Conservation (phyloP, 2,329 filamentous ascomycete genomes). For the Paramyrothecium roridum region DNA sequence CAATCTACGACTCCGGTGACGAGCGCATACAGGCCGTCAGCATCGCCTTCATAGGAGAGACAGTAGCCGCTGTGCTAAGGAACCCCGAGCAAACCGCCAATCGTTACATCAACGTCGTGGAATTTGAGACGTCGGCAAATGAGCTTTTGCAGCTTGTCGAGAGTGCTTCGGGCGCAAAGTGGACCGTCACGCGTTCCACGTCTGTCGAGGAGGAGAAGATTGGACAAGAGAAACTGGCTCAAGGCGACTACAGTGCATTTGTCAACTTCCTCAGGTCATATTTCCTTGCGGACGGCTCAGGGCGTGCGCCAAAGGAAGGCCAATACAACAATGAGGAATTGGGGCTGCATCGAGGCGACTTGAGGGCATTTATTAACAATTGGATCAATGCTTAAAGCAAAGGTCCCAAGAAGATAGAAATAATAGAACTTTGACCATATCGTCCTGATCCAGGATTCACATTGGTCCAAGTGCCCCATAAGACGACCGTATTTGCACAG, state of each 20-base stretch:
- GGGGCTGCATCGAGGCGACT: conserved; percentile 3
- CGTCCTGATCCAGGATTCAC: too few relatives aligned
- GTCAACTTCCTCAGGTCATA: conserved; percentile 3
- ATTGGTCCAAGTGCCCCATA: too few relatives aligned
- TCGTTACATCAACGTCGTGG: conserved; percentile 54
- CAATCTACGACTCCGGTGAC: conserved; percentile 55
- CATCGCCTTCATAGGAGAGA: conserved; percentile 46
- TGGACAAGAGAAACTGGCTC: conserved; percentile 37
- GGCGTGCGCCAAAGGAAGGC: neutral
- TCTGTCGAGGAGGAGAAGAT: conserved; percentile 30
- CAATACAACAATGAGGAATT: conserved; percentile 3
- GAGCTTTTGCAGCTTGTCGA: conserved; percentile 53
- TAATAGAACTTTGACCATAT: too few relatives aligned
- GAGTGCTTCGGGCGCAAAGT: conserved; percentile 47
- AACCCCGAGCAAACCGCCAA: conserved; percentile 51
- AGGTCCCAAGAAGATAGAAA: too few relatives aligned
- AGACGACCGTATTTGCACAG: too few relatives aligned
- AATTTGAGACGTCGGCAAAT: conserved; percentile 55
- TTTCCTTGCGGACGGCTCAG: conserved; percentile 5
- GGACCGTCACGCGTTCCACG: conserved; percentile 36
- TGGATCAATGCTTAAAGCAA: neutral
- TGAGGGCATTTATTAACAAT: conserved; percentile 3
- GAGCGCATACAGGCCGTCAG: conserved; percentile 49
- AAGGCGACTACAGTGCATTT: conserved; percentile 26
- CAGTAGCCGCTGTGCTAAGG: conserved; percentile 47